A percentile compares a stretch with the other conserved stretches of the same genome.
These are phyloP conservation scores for Trametes meyenii DNA, from an alignment of 768 basidiomycete genomes.

Conservation along the genomic window DNA sequence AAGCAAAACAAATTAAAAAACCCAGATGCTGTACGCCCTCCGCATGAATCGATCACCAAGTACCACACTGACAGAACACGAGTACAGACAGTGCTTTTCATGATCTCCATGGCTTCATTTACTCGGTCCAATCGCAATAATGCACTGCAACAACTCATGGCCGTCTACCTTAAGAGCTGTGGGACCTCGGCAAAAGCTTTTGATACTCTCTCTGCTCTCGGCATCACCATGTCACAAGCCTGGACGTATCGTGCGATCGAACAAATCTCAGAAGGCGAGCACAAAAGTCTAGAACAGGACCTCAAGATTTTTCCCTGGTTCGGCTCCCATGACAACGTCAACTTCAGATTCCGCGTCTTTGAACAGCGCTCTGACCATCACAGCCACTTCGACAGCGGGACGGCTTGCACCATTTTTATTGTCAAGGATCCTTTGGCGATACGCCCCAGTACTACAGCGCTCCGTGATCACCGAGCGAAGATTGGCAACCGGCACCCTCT, in stretches of 20 bases:
- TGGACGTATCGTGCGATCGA: constrained; percentile 2
- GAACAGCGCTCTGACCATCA: constrained; percentile 1
- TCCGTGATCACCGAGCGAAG: not conserved
- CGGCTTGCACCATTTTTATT: not conserved
- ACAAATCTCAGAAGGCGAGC: not conserved
- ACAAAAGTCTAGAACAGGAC: not conserved
- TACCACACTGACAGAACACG: not conserved
- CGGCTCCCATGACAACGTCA: constrained; percentile 18
- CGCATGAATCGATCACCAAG: not conserved
- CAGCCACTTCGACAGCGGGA: constrained; percentile 7
- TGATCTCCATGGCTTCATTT: not conserved
- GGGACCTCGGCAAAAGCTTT: constrained; percentile 10
- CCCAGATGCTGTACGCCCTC: not conserved
- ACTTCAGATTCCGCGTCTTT: constrained; percentile 9
- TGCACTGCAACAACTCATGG: not conserved
- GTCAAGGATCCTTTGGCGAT: not conserved
- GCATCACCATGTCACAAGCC: constrained; percentile 18
- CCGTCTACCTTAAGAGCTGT: constrained; percentile 9
- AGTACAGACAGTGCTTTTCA: not conserved
- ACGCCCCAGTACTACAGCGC: not conserved
- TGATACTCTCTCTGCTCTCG: constrained; percentile 10
- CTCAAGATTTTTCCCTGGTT: not conserved
- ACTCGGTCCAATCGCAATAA: not conserved
- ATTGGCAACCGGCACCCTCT: not conserved
- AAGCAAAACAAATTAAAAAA: not conserved